These are phyloP conservation scores for Calycina marina DNA, from an alignment of 2,329 filamentous ascomycete genomes.

Conservation along the genomic window DNA sequence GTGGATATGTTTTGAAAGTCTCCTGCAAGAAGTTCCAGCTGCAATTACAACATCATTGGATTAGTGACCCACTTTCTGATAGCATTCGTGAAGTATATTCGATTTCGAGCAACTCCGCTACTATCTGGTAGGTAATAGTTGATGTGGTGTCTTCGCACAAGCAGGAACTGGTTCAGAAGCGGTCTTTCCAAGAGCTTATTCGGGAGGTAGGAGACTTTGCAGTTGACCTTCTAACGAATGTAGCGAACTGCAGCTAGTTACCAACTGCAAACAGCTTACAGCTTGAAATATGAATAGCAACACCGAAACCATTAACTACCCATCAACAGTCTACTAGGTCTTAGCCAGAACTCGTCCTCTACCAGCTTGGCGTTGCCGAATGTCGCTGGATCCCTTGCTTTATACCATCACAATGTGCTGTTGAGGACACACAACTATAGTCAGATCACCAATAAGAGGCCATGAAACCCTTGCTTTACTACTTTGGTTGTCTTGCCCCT, in stretches of 20 bases:
- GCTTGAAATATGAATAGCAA: background rate
- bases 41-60: background rate
- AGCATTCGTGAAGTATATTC: background rate
- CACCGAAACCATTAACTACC: too few relatives aligned
- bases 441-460: too few relatives aligned
- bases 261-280: background rate
- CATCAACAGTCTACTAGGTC: slow-evolving; percentile 1
- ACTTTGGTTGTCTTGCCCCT: too few relatives aligned
- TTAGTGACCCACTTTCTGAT: background rate
- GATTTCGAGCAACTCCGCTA: background rate
- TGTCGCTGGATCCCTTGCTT: too few relatives aligned
- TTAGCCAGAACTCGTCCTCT: too few relatives aligned
- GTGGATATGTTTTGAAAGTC: background rate
- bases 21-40: background rate
- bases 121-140: background rate
- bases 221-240: slow-evolving; percentile 4
- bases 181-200: slow-evolving; percentile 9
- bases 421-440: too few relatives aligned
- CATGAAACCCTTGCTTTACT: too few relatives aligned
- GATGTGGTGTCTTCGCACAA: slow-evolving; percentile 2
- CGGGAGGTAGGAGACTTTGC: slow-evolving; percentile 9
- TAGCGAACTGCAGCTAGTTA: background rate
- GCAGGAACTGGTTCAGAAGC: slow-evolving; percentile 6
- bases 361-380: too few relatives aligned
- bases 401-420: too few relatives aligned